These are phyloP conservation scores for Metarhizium anisopliae DNA, from an alignment of 2,329 filamentous ascomycete species.

Conservation along the genomic window DNA sequence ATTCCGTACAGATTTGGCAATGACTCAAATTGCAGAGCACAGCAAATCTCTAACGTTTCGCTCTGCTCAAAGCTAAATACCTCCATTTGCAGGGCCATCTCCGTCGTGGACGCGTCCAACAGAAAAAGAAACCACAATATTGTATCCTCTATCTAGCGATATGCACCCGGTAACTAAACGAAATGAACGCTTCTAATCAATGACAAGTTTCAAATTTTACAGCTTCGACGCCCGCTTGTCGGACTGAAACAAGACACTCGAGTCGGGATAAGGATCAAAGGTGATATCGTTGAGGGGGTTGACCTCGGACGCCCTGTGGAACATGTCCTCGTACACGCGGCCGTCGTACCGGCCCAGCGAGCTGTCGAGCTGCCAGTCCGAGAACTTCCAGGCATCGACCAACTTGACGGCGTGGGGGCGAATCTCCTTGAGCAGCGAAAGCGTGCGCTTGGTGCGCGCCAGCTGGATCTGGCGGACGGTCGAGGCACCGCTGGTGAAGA, in stretches of 20 bases:
- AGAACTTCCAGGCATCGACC: constrained; percentile 68
- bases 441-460: constrained; percentile 56
- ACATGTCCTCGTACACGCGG: constrained; percentile 71
- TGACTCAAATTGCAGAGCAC: no score
- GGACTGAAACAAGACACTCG: constrained; percentile 14
- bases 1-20: no score
- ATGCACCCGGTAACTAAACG: no score
- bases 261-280: constrained; percentile 61
- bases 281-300: constrained; percentile 67
- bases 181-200: neutral
- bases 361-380: constrained; percentile 69
- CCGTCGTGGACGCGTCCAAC: neutral
- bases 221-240: constrained; percentile 7
- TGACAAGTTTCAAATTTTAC: neutral
- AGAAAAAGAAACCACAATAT: neutral
- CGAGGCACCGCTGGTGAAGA: constrained; percentile 61
- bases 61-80: no score
- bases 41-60: no score
- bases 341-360: constrained; percentile 62
- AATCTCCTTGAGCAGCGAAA: constrained; percentile 62
- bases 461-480: constrained; percentile 66
- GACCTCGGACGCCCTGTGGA: constrained; percentile 59
- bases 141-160: no score
- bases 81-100: no score
- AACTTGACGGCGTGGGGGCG: constrained; percentile 63